These are phyloP conservation scores for Piloderma croceum DNA, from an alignment of 768 basidiomycete genomes.

Conservation along the genomic window DNA sequence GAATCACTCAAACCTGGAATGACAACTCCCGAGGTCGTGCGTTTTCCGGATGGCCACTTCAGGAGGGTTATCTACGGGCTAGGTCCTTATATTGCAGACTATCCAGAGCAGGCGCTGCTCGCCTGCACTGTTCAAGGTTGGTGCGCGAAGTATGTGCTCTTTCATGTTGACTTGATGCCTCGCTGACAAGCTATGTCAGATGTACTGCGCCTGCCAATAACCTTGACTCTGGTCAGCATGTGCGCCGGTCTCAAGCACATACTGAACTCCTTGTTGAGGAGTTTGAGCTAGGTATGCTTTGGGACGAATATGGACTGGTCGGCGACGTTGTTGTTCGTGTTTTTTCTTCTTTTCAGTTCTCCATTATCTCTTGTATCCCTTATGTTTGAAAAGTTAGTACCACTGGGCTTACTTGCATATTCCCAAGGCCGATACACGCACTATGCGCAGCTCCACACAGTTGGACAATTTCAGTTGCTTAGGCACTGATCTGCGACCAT, in stretches of 20 bases:
- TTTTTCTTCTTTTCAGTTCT: slow-evolving; percentile 4
- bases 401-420: slow-evolving; percentile 1
- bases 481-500: too few relatives aligned
- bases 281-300: slow-evolving; percentile 13
- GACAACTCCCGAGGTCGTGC: too few relatives aligned
- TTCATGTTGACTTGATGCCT: slow-evolving; percentile 1
- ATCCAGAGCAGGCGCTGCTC: slow-evolving; percentile 31
- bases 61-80: too few relatives aligned
- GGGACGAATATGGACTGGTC: slow-evolving; percentile 24
- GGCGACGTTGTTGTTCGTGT: slow-evolving; percentile 18
- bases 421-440: too few relatives aligned
- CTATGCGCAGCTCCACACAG: too few relatives aligned
- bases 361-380: slow-evolving; percentile 3
- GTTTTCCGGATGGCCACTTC: too few relatives aligned
- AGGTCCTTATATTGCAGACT: slow-evolving; percentile 38
- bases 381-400: slow-evolving; percentile 21
- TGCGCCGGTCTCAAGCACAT: slow-evolving; percentile 6
- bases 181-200: slow-evolving; percentile 4
- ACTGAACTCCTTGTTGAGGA: slow-evolving; percentile 9
- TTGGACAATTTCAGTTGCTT: too few relatives aligned
- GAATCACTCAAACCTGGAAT: too few relatives aligned
- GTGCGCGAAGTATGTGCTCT: slow-evolving; percentile 27
- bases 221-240: slow-evolving; percentile 4
- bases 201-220: slow-evolving; percentile 2
- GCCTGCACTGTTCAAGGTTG: slow-evolving; percentile 30